Base-by-base conservation (phyloP, 192 early-diverging fungal genomes). In the Coemansia sp. region DNA sequence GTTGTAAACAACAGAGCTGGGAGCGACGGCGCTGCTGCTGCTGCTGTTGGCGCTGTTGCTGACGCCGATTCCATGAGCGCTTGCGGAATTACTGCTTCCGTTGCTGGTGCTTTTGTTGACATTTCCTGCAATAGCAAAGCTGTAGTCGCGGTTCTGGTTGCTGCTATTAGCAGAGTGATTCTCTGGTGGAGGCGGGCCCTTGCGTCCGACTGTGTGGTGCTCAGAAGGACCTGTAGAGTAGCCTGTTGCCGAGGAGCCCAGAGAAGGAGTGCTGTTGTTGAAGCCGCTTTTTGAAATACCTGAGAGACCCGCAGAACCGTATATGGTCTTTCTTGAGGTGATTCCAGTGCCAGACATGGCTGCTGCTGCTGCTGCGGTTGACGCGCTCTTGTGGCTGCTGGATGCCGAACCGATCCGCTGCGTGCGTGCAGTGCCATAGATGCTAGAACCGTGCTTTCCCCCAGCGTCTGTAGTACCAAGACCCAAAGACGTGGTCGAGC, bases 351-450 rank as follows among this genome's bases (percentile, higher is more conserved):
- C 55, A 33, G 55, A 18, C 30, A 34, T 21, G 31, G 35, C 61
- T 15, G 59, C 21, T 48, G 28, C 58, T 26, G 76, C 62, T 16
- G 42, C 63, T 9, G 61, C 64, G 18, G 64, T 61, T 21, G 60
- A 33, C n/a, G 69, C 57, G 28, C 64, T 12, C 26, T 56, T 31
- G 33, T 68, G 53, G 34, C 30, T 66, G 46, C 69, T 64, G 21
- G 77, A 80, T n/a, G 77, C 77, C n/a, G 77, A 80, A 0, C 63
- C 72, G 51, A 80, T 71, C 18, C 77, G 59, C 55, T 80, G 77
- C 2, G 72, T 46, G 25, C 77, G 77, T 6, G 57, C 60, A 15
- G 64, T 71, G 34, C 72, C 77, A 48, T 80, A 80, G 35, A 80
- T 67, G 37, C 28, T 34, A 31, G 30, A 7, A 1, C 2, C 30